Evolutionary conservation across 1,139 yeast species (phyloP), one percentile per base, ranked within the genome.

Genomic region (Eremothecium sinecaudum): DNA sequence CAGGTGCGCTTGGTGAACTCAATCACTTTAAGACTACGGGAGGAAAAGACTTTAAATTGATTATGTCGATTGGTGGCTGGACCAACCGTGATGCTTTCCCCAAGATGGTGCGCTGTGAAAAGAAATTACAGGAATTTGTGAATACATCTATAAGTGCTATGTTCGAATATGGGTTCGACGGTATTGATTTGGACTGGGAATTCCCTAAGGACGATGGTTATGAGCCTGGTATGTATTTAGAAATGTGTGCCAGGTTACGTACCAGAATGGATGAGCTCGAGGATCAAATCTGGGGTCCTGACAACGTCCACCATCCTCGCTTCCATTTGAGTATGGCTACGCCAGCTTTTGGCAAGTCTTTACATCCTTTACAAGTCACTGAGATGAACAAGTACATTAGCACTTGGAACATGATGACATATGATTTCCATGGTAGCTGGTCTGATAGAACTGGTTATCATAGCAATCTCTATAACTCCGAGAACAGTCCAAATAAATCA

Each of bases 181-280:
- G 98, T 0, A 64, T 90, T 33, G 98, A 90, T 55, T 61, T 90
- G 22, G 98, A 90, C 58, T 90, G 96, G 96, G 98, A 90, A 55
- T 87, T 79, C 46, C 94, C 96, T 0, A 53, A 59, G 15, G 64
- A 58, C 27, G 46, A 48, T 2, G 46, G 47, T 1, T 46, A 53
- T 1, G 78, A 82, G 41, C 73, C 75, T 1, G 36, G 45, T 1
- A 53, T 56, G 32, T 67, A 76, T 39, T 63, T 72, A 1, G 54
- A 57, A 9, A 46, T 83, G 23, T 56, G 81, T 8, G 48, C 47
- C 18, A 45, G 41, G 9, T 48, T 82, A 11, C 63, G 79, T 27
- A 32, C 24, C 0, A 59, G 54, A 21, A 52, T 82, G 38, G 63
- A 67, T 39, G 32, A 41, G 2, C 40, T 65, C 15, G 75, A 69